These are phyloP conservation scores for Rhizopus arrhizus DNA, from an alignment of 371 early-diverging fungal genomes.

Conservation along the genomic window DNA sequence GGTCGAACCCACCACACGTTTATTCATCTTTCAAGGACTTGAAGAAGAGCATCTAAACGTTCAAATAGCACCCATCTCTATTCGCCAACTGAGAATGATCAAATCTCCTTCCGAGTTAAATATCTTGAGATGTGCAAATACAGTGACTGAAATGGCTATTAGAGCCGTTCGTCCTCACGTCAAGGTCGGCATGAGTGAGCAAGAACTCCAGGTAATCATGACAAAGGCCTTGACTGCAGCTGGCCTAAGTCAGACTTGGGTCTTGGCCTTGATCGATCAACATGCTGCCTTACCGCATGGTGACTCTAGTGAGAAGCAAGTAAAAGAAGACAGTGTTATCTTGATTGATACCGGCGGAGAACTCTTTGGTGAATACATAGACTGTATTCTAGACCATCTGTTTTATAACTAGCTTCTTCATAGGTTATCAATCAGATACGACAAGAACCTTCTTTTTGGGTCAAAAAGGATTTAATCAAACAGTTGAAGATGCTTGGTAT, in stretches of 20 bases:
- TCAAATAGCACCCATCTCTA: slow-evolving; percentile 44
- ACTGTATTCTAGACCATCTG: background rate
- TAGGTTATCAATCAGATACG: slow-evolving; percentile 53
- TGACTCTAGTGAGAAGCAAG: slow-evolving; percentile 43
- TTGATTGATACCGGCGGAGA: slow-evolving; percentile 62
- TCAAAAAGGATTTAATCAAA: slow-evolving; percentile 45
- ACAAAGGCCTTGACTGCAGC: slow-evolving; percentile 36
- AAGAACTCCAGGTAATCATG: slow-evolving; percentile 46
- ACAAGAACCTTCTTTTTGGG: slow-evolving; percentile 60
- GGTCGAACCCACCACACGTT: slow-evolving; percentile 52
- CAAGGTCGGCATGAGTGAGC: slow-evolving; percentile 47
- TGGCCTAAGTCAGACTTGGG: slow-evolving; percentile 56
- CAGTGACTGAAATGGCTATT: slow-evolving; percentile 54
- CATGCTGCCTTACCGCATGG: slow-evolving; percentile 65
- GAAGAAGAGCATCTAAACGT: slow-evolving; percentile 23
- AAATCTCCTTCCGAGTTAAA: slow-evolving; percentile 57
- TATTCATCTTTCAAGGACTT: slow-evolving; percentile 55
- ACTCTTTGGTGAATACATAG: slow-evolving; percentile 35
- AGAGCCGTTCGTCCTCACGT: slow-evolving; percentile 48
- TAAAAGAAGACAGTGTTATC: slow-evolving; percentile 48
- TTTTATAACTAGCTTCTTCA: background rate
- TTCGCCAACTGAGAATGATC: slow-evolving; percentile 50
- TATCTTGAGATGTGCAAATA: slow-evolving; percentile 57
- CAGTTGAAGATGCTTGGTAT: slow-evolving; percentile 59
- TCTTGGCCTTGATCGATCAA: slow-evolving; percentile 55